phyloP scores from a whole-genome alignment of 2,329 filamentous ascomycete species.

The Penicillium decumbens region DNA sequence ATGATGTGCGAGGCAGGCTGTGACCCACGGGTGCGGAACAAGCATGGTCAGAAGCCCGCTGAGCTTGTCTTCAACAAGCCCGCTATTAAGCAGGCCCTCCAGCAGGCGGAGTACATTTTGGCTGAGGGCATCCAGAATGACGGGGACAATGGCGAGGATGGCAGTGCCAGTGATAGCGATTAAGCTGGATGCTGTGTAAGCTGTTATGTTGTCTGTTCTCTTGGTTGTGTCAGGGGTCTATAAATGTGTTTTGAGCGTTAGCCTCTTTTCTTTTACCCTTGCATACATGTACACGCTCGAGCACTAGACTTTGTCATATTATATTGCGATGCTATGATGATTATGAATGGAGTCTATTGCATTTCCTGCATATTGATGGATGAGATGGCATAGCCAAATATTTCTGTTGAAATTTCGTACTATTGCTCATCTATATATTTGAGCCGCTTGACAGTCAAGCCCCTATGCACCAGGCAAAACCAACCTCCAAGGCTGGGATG shows the following conservation, averaged over 20 bases:
- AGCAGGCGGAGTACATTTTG: slow-evolving; percentile 46
- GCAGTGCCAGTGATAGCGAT: slow-evolving; percentile 41
- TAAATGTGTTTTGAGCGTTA: slow-evolving; percentile 10
- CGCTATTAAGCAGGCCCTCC: slow-evolving; percentile 40
- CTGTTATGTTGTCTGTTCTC: neutral
- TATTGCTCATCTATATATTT: neutral
- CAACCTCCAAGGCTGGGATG: no score
- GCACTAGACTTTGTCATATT: slow-evolving; percentile 14
- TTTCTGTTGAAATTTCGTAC: neutral
- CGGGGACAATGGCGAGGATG: slow-evolving; percentile 32
- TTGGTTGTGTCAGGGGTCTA: neutral
- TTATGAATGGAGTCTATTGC: slow-evolving; percentile 11
- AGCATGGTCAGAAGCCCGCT: slow-evolving; percentile 44
- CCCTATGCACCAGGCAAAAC: neutral
- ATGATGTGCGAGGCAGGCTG: slow-evolving; percentile 50
- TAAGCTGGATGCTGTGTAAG: slow-evolving; percentile 14
- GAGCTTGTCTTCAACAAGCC: slow-evolving; percentile 44
- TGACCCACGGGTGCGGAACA: slow-evolving; percentile 47
- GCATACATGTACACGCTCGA: slow-evolving; percentile 3
- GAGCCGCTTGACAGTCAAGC: neutral
- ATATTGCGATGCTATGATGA: slow-evolving; percentile 17
- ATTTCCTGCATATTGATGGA: neutral
- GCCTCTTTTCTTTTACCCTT: neutral
- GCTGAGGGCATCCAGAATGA: slow-evolving; percentile 42
- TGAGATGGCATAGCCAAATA: neutral